Conservation (phyloP, 192 early-diverging fungal genomes). For the Coemansia erecta region DNA sequence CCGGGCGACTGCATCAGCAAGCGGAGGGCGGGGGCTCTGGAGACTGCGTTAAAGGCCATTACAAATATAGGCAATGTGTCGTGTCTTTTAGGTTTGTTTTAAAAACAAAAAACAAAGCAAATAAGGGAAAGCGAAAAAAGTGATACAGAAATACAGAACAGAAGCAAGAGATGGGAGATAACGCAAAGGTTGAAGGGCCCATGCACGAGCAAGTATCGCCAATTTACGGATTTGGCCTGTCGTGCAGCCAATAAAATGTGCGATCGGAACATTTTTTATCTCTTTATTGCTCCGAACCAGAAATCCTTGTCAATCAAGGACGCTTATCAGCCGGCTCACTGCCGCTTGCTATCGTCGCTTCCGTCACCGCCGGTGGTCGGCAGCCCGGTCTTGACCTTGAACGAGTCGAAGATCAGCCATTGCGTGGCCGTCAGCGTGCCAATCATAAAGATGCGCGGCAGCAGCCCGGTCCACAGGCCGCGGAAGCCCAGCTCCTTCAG, state of each 20-base stretch:
- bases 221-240: background rate
- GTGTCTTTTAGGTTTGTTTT: background rate
- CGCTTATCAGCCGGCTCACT: background rate
- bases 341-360: background rate
- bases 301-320: too few species aligned
- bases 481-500: slow-evolving; percentile 53
- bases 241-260: too few species aligned
- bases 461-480: slow-evolving; percentile 71
- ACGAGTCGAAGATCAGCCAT: slow-evolving; percentile 74
- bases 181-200: too few species aligned
- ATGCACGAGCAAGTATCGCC: too few species aligned
- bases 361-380: slow-evolving; percentile 54
- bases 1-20: background rate
- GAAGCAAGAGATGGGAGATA: too few species aligned
- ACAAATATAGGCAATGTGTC: background rate
- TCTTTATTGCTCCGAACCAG: too few species aligned
- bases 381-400: slow-evolving; percentile 62
- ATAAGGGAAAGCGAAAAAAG: too few species aligned
- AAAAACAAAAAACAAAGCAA: too few species aligned
- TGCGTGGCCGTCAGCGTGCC: slow-evolving; percentile 78
- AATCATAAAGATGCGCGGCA: slow-evolving; percentile 81
- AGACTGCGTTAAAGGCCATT: background rate
- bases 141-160: background rate
- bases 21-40: background rate
- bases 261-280: too few species aligned